Percentiles rank a stretch among this genome's conserved stretches.
These are phyloP conservation scores for Amyloporia xantha DNA, from an alignment of 768 basidiomycete species.

Conservation along the genomic window DNA sequence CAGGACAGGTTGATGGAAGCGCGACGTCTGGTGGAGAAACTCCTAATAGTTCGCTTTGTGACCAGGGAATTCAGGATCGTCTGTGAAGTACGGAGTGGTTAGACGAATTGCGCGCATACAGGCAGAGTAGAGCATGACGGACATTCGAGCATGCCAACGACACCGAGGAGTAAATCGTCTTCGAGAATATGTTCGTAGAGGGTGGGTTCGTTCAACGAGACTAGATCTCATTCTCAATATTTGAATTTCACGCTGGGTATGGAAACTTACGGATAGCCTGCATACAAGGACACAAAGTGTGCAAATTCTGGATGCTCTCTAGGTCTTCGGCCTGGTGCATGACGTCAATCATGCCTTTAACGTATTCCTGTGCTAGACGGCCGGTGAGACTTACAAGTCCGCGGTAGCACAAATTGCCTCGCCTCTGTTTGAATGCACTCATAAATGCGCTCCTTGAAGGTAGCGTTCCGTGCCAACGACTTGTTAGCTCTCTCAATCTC, in stretches of 20 bases:
- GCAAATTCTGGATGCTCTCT: slow-evolving; percentile 85
- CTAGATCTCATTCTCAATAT: slow-evolving; percentile 32
- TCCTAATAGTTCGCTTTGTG: slow-evolving; percentile 97
- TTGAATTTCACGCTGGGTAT: not conserved
- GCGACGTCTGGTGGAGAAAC: slow-evolving; percentile 76
- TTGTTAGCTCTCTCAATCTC: slow-evolving; percentile 80
- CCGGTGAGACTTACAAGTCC: too few species aligned
- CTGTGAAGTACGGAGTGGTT: slow-evolving; percentile 34
- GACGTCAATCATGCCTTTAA: slow-evolving; percentile 79
- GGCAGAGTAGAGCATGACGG: slow-evolving; percentile 25
- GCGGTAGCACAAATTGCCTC: slow-evolving; percentile 27
- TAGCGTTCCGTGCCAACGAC: slow-evolving; percentile 60
- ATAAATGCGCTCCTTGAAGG: slow-evolving; percentile 77
- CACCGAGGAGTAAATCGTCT: slow-evolving; percentile 87
- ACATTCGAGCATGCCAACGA: slow-evolving; percentile 98
- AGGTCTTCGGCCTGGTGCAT: slow-evolving; percentile 88
- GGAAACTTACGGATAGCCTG: slow-evolving; percentile 78
- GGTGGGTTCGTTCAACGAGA: slow-evolving; percentile 90
- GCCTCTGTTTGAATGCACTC: slow-evolving; percentile 86
- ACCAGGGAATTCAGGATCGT: slow-evolving; percentile 95
- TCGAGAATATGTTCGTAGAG: slow-evolving; percentile 94
- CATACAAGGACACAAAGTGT: slow-evolving; percentile 87
- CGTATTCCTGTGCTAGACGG: slow-evolving; percentile 60
- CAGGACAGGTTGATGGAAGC: slow-evolving; percentile 83
- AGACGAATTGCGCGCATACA: slow-evolving; percentile 1